phyloP scores from a whole-genome alignment of 208 protist species.

The Entamoeba invadens region DNA sequence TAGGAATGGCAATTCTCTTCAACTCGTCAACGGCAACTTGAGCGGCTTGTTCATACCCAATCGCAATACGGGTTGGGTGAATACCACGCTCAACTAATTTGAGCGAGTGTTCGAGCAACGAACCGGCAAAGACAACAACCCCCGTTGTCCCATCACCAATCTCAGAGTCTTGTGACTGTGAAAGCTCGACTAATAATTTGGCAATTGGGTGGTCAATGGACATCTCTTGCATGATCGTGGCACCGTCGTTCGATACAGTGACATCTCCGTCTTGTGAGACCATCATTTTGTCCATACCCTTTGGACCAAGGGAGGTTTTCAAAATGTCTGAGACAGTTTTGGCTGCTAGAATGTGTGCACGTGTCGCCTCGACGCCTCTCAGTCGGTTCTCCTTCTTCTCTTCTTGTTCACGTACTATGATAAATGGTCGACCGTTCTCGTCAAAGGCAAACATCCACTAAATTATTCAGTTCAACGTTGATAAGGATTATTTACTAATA shows the following conservation, averaged over 20 bases:
- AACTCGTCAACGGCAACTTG: constrained; percentile 74
- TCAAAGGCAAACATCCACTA: constrained; percentile 74
- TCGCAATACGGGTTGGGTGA: constrained; percentile 88
- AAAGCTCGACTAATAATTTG: constrained; percentile 96
- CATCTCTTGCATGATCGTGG: constrained; percentile 71
- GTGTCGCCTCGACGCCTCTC: constrained; percentile 82
- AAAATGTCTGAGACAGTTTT: constrained; percentile 81
- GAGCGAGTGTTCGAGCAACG: constrained; percentile 85
- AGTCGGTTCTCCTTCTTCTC: constrained; percentile 66
- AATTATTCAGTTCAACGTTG: neutral
- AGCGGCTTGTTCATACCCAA: constrained; percentile 88
- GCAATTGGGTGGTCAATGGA: constrained; percentile 95
- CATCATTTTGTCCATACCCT: constrained; percentile 72
- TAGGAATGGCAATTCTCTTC: constrained; percentile 58
- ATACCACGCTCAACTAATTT: constrained; percentile 85
- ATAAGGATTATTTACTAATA: no score
- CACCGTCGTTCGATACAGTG: constrained; percentile 97
- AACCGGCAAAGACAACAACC: constrained; percentile 89
- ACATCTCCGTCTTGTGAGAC: constrained; percentile 90
- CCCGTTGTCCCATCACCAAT: constrained; percentile 99
- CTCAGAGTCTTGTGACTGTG: constrained; percentile 96
- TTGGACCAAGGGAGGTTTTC: constrained; percentile 82
- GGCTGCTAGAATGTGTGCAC: constrained; percentile 89
- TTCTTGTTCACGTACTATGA: constrained; percentile 88
- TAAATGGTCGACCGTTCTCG: constrained; percentile 93